Conservation (phyloP, 2,329 filamentous ascomycete species). For the Xylaria sp. region DNA sequence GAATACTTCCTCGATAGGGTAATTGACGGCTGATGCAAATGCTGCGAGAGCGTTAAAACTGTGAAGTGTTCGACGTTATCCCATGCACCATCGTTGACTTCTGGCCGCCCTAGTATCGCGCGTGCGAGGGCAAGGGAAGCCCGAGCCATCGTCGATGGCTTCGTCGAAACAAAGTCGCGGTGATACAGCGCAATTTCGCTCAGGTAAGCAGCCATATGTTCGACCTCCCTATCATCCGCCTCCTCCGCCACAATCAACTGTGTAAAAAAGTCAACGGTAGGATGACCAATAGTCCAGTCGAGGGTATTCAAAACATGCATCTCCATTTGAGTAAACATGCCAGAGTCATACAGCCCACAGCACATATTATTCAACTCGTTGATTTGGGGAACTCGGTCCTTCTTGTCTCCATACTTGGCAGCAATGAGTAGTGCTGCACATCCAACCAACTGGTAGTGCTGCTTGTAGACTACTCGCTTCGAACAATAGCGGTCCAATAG, state of each 20-base stretch:
- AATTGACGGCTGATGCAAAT: constrained; percentile 68
- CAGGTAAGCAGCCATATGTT: constrained; percentile 95
- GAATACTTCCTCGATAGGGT: constrained; percentile 71
- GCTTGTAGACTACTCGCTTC: constrained; percentile 97
- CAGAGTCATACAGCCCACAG: constrained; percentile 96
- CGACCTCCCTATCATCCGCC: constrained; percentile 81
- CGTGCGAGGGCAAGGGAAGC: constrained; percentile 87
- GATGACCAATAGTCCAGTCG: constrained; percentile 95
- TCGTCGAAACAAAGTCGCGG: constrained; percentile 94
- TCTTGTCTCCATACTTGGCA: constrained; percentile 98
- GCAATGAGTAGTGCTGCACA: constrained; percentile 96
- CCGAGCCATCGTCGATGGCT: constrained; percentile 89
- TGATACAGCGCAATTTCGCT: constrained; percentile 96
- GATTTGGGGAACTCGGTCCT: constrained; percentile 97
- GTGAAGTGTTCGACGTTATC: constrained; percentile 77
- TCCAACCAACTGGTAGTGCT: constrained; percentile 97
- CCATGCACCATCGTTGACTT: constrained; percentile 82
- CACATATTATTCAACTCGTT: constrained; percentile 99
- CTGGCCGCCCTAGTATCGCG: constrained; percentile 84
- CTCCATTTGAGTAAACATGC: constrained; percentile 99
- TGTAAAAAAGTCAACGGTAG: constrained; percentile 93
- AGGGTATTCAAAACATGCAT: constrained; percentile 99
- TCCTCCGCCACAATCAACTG: constrained; percentile 88
- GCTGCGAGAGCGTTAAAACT: constrained; percentile 67
- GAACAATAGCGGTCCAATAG: constrained; percentile 98